Base-by-base conservation (phyloP, 2,329 filamentous ascomycete species). In the Trichoderma lentiforme region DNA sequence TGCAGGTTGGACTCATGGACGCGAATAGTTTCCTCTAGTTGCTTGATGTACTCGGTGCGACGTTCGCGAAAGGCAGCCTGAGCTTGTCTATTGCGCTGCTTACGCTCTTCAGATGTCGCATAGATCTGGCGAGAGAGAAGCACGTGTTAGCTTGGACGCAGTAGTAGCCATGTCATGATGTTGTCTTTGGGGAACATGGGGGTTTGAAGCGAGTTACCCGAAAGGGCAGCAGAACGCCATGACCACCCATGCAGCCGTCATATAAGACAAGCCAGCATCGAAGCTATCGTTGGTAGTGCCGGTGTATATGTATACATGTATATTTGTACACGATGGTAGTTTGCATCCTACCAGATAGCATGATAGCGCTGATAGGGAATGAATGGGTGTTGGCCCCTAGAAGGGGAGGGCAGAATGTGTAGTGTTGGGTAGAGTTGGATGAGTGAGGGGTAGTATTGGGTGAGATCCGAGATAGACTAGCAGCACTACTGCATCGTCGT, bases 11-110 rank as follows among this genome's bases (percentile, higher is more conserved):
- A 94, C 83, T 99, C 96, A 86, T 98, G 95, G 77, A 96, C 93
- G 79, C 96, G 95, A 83, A 99, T 98, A 71, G 95, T 97, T 77
- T 95, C 94, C 84, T 99, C 96, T 30, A 99, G 89, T 82, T 99
- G 96, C 85, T 98, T 98, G 85, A 99, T 99, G 82, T 99, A 99
- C 85, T 99, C 96, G 70, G 95, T 98, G 72, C 96, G 91, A 76
- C 96, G 92, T 84, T 99, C 96, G 77, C 96, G 92, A 79, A 99
- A 99, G 72, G 96, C 96, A 70, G 96, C 96, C 84, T 99, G 96
- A 62, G 96, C 96, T 85, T 98, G 96, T 77, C 96, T 88, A 81
- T 99, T 99, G 75, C 96, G 90, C 84, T 98, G 96, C 85, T 99
- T 98, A 79, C 96, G 91, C 84, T 99, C 96, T 83, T 99, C 96